Conservation (phyloP, 306 rosid species). For the Heteromeles arbutifolia region DNA sequence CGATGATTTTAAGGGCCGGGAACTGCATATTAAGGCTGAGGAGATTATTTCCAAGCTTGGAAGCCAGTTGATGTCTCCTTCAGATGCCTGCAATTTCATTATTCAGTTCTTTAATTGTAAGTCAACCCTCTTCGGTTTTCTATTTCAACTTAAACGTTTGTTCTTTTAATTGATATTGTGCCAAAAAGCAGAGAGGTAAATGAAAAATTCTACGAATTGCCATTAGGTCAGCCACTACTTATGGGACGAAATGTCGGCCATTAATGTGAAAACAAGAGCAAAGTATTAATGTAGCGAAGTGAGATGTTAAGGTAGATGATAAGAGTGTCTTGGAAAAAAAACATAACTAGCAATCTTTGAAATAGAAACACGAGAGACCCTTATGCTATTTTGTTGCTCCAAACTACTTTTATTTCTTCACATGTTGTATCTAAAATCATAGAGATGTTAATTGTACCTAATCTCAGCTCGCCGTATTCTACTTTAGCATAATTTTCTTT, state of each 20-base stretch:
- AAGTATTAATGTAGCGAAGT: neutral
- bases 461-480: neutral
- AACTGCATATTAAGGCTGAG: conserved; percentile 63
- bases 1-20: conserved; percentile 87
- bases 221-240: neutral
- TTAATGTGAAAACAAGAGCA: neutral
- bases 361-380: neutral
- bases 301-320: neutral
- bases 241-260: neutral
- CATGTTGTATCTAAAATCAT: neutral
- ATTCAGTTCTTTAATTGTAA: conserved; percentile 80
- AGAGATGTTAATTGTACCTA: neutral
- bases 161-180: neutral
- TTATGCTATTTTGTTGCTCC: neutral
- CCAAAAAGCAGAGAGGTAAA: neutral
- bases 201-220: neutral
- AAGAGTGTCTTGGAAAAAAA: neutral
- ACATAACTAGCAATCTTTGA: neutral
- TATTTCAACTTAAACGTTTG: neutral
- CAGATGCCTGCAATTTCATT: conserved; percentile 79
- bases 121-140: conserved; percentile 17
- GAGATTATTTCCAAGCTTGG: conserved; percentile 62
- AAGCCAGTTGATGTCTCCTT: conserved; percentile 60
- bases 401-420: neutral
- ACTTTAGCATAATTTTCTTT: neutral